Evolutionary conservation across 176 grass and related monocot species (phyloP), one percentile per base, ranked within the genome.

Genomic region (Bromus sterilis): DNA sequence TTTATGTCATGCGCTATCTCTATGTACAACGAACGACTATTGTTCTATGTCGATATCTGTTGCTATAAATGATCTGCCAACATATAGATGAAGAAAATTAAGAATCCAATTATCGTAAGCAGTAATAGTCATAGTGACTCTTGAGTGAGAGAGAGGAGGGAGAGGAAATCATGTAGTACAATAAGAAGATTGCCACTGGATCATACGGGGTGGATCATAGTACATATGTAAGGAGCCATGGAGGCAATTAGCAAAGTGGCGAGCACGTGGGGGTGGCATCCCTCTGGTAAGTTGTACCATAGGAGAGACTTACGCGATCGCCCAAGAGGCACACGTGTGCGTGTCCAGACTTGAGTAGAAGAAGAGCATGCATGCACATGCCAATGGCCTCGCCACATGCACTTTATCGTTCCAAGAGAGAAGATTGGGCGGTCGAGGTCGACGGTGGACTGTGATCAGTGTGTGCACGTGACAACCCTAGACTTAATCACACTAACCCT

Each of bases 291-390:
- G 8, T 64, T 2, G 9, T 23, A 20, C 20, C 48, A 10, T 39
- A 36, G 49, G 49, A 71, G 49, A 71, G 46, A 37, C 36, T 44
- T 57, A 58, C 46, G 7, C 10, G 6, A 58, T 30, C 57, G 74
- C 77, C 70, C 62, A 85, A 76, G 61, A 77, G n/a, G 41, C 83
- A 82, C 90, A 86, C 86, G 86, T 89, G 86, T 83, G 83, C 15
- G 25, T 78, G 83, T 76, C 81, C 82, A 85, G 66, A 65, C 66
- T 53, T 80, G 44, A 75, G 51, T 69, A 80, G 69, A 86, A 86
- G 66, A 62, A 72, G 83, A 66, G 82, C 88, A 83, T 88, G 90
- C 83, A 83, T 25, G 85, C 88, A 88, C 84, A 87, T 81, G 80
- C 62, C 59, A 81, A 36, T 74, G 89, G 85, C 57, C 56, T 48